These are phyloP conservation scores for Medicago truncatula DNA, from an alignment of 306 rosid genomes.

Conservation along the genomic window MtrunA17r5.0-ANR NC_053045.1:49821501-49822000, in stretches of 20 bases:
- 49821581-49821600: neutral
- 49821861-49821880: slow-evolving; percentile 81
- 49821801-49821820: slow-evolving; percentile 61
- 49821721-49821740: slow-evolving; percentile 71
- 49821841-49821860: slow-evolving; percentile 94
- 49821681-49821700: slow-evolving; percentile 56
- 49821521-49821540: neutral
- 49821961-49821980: slow-evolving; percentile 61
- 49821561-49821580: neutral
- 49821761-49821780: slow-evolving; percentile 87
- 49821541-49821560: neutral
- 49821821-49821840: slow-evolving; percentile 60
- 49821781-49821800: slow-evolving; percentile 92
- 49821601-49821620: slow-evolving; percentile 77
- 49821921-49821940: slow-evolving; percentile 87
- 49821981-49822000: slow-evolving; percentile 67
- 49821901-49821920: slow-evolving; percentile 80
- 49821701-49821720: slow-evolving; percentile 58
- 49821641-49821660: slow-evolving; percentile 79
- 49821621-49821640: slow-evolving; percentile 80
- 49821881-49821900: slow-evolving; percentile 79
- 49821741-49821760: slow-evolving; percentile 85
- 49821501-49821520: too few species aligned
- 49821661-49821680: slow-evolving; percentile 39
- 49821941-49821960: slow-evolving; percentile 66